Evolutionary conservation across 108 stramenopile species (phyloP).

Genomic region (Skeletonema tropicum): DNA sequence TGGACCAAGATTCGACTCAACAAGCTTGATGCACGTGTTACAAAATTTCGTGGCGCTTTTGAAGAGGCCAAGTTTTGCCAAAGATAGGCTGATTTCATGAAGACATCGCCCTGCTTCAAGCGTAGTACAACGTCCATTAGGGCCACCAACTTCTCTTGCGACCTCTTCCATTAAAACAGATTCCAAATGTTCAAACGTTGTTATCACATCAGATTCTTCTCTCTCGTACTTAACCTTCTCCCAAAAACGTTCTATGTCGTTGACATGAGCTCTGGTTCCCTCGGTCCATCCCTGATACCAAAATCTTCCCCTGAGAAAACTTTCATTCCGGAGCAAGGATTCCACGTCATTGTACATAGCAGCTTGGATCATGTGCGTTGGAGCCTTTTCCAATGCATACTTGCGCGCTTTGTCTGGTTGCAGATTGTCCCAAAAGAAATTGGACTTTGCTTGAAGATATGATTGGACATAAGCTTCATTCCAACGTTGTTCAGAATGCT

Average conservation of each 20-base stretch:
- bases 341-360: slow-evolving; percentile 65
- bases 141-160: slow-evolving; percentile 8
- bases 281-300: slow-evolving; percentile 65
- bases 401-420: slow-evolving; percentile 64
- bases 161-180: slow-evolving; percentile 30
- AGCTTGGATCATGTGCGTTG: slow-evolving; percentile 75
- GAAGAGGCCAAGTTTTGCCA: slow-evolving; percentile 75
- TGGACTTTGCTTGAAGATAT: slow-evolving; percentile 43
- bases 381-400: slow-evolving; percentile 74
- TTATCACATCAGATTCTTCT: slow-evolving; percentile 8
- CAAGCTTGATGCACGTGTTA: slow-evolving; percentile 69
- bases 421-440: slow-evolving; percentile 57
- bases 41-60: slow-evolving; percentile 69
- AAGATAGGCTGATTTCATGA: slow-evolving; percentile 75
- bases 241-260: slow-evolving; percentile 70
- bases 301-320: slow-evolving; percentile 71
- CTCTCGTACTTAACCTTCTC: slow-evolving; percentile 23
- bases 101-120: slow-evolving; percentile 71
- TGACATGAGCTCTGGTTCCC: slow-evolving; percentile 62
- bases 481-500: slow-evolving; percentile 66
- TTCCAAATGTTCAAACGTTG: slow-evolving; percentile 21
- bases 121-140: slow-evolving; percentile 27
- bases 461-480: slow-evolving; percentile 66
- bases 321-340: slow-evolving; percentile 59
- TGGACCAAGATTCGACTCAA: slow-evolving; percentile 49